These are phyloP conservation scores for Heliocybe sulcata DNA, from an alignment of 1,284 basidiomycete genomes.

Conservation along the genomic window DNA sequence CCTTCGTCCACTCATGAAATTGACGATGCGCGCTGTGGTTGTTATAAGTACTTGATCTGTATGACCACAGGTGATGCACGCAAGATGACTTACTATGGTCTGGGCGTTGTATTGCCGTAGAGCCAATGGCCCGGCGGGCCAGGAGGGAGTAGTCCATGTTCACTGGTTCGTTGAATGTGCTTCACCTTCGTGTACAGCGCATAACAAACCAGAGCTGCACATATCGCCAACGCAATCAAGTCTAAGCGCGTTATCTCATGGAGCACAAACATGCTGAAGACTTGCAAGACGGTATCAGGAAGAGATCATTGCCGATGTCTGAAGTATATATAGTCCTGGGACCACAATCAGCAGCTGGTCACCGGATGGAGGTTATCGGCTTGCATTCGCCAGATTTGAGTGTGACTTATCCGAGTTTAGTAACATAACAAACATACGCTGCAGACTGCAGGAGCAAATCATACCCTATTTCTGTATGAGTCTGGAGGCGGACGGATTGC, in stretches of 20 bases:
- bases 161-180: not conserved
- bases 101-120: slow-evolving; percentile 6
- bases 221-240: not conserved
- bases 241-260: not conserved
- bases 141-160: slow-evolving; percentile 4
- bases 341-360: too few relatives aligned
- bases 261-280: not conserved
- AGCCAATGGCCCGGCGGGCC: slow-evolving; percentile 10
- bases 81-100: slow-evolving; percentile 5
- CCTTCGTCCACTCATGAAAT: slow-evolving; percentile 25
- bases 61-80: too few relatives aligned
- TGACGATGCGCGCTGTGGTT: slow-evolving; percentile 7
- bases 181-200: not conserved
- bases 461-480: too few relatives aligned
- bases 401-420: too few relatives aligned
- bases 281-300: not conserved
- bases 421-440: too few relatives aligned
- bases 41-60: too few relatives aligned
- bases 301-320: too few relatives aligned
- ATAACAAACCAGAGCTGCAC: not conserved
- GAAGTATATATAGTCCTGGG: not conserved
- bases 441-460: too few relatives aligned
- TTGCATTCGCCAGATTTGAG: too few relatives aligned
- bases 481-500: too few relatives aligned
- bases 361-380: too few relatives aligned